A percentile compares a stretch with the other conserved stretches of the same genome.
phyloP scores from a whole-genome alignment of 371 early-diverging fungal genomes.

The Thermomucor indicae-seudaticae region DNA sequence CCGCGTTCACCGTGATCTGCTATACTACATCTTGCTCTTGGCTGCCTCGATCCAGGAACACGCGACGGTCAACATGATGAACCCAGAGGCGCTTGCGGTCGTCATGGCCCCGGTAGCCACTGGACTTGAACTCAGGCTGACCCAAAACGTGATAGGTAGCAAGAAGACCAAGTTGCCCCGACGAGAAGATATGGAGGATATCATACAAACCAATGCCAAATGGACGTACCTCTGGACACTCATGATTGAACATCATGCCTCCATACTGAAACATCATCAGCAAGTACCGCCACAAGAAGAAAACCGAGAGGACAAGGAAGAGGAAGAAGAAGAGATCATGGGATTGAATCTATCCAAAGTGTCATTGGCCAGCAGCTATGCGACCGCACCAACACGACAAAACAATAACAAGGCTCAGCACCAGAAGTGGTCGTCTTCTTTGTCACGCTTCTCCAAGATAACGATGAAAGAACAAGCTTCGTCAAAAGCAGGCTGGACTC shows the following conservation, averaged over 20 bases:
- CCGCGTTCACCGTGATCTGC: constrained; percentile 26
- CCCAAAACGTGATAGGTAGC: not conserved
- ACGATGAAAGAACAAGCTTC: too few relatives aligned
- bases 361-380: too few relatives aligned
- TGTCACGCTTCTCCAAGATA: not conserved
- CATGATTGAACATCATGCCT: constrained; percentile 37
- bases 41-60: constrained; percentile 20
- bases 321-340: too few relatives aligned
- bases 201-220: constrained; percentile 27
- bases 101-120: constrained; percentile 43
- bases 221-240: constrained; percentile 39
- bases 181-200: constrained; percentile 11
- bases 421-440: not conserved
- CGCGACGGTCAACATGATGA: constrained; percentile 30
- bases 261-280: constrained; percentile 5
- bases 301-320: constrained; percentile 2
- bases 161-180: not conserved
- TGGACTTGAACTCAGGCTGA: constrained; percentile 26
- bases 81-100: constrained; percentile 39
- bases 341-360: too few relatives aligned
- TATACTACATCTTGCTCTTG: constrained; percentile 30
- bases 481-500: not conserved
- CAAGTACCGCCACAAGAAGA: not conserved
- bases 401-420: not conserved
- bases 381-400: not conserved